Percentiles rank a stretch among this genome's conserved stretches.
phyloP scores from a whole-genome alignment of 495 filamentous ascomycete species.

The Durotheca rogersii region DNA sequence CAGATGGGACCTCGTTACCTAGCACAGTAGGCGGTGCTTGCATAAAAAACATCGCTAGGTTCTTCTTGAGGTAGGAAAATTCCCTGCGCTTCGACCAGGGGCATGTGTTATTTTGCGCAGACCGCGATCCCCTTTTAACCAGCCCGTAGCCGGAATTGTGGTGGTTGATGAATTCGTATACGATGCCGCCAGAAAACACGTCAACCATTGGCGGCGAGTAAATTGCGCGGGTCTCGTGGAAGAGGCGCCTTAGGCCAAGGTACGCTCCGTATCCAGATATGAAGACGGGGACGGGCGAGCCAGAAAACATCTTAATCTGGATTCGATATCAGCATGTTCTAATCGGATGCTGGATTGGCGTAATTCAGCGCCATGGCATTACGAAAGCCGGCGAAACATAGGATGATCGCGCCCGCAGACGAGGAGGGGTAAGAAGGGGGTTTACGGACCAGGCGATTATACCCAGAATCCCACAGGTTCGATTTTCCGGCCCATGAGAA shows the following conservation, averaged over 20 bases:
- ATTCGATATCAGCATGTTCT: neutral
- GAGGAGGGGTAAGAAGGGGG: neutral
- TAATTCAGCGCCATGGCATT: too few species aligned
- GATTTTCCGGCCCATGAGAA: constrained; percentile 71
- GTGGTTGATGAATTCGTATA: constrained; percentile 76
- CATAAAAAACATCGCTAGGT: neutral
- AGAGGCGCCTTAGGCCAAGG: constrained; percentile 50
- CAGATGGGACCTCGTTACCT: too few species aligned
- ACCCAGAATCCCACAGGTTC: constrained; percentile 55
- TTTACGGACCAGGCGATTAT: constrained; percentile 39
- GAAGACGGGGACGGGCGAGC: constrained; percentile 69
- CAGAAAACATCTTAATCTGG: constrained; percentile 51
- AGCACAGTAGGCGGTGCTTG: neutral
- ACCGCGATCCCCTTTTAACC: constrained; percentile 42
- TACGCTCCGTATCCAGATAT: constrained; percentile 78
- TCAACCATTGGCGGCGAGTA: constrained; percentile 62
- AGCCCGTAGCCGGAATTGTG: constrained; percentile 61
- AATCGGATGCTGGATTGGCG: too few species aligned
- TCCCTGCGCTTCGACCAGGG: constrained; percentile 58
- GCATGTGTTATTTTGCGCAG: too few species aligned
- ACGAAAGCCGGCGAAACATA: too few species aligned
- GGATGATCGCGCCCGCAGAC: too few species aligned
- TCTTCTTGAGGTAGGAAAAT: constrained; percentile 59
- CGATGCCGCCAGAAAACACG: constrained; percentile 73
- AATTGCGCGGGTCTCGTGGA: constrained; percentile 63